Percentiles rank a stretch among this genome's conserved stretches.
phyloP scores from a whole-genome alignment of 192 early-diverging fungal genomes.

The Diversispora eburnea region DNA sequence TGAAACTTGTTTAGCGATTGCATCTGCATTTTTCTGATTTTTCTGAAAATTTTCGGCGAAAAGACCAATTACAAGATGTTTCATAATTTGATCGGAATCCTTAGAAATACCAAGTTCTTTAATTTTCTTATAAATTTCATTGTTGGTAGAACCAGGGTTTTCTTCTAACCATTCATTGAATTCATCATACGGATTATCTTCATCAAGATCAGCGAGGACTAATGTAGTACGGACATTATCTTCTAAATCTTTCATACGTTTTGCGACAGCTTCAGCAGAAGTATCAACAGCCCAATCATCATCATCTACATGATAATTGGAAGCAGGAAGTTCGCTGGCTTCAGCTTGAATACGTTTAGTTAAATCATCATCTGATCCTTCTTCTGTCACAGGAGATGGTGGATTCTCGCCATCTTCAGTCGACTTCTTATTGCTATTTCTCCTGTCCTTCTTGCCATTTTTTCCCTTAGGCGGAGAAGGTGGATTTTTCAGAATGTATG shows the following conservation, averaged over 20 bases:
- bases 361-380: constrained; percentile 63
- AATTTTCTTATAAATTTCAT: constrained; percentile 75
- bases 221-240: constrained; percentile 43
- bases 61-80: constrained; percentile 79
- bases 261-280: constrained; percentile 70
- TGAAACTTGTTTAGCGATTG: constrained; percentile 62
- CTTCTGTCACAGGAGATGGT: constrained; percentile 36
- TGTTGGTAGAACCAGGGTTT: constrained; percentile 55
- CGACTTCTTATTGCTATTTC: constrained; percentile 36
- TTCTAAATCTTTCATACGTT: constrained; percentile 67
- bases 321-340: constrained; percentile 56
- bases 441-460: constrained; percentile 48
- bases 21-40: neutral
- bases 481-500: constrained; percentile 91
- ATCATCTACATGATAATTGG: constrained; percentile 50
- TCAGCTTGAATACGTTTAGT: constrained; percentile 65
- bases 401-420: constrained; percentile 48
- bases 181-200: constrained; percentile 65
- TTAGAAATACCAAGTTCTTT: constrained; percentile 64
- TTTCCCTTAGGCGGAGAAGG: constrained; percentile 54
- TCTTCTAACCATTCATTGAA: constrained; percentile 74
- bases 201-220: constrained; percentile 53
- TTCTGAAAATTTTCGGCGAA: constrained; percentile 51
- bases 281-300: constrained; percentile 86
- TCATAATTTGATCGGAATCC: constrained; percentile 54